Conservation (phyloP, 495 filamentous ascomycete species). For the Tuber melanosporum region DNA sequence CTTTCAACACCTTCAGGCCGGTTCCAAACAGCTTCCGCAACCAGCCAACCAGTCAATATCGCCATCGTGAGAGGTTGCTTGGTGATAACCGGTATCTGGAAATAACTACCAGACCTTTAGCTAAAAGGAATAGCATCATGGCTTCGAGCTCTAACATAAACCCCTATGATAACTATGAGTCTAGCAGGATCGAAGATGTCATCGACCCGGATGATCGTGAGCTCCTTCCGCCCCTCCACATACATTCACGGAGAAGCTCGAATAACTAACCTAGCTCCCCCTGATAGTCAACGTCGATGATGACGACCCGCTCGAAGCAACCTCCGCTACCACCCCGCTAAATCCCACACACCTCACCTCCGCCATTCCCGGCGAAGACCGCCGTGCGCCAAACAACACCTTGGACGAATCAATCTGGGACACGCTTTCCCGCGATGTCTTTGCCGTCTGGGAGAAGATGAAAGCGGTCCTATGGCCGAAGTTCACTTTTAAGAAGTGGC, state of each 20-base stretch:
- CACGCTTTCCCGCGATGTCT: constrained; percentile 79
- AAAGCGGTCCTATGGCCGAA: constrained; percentile 95
- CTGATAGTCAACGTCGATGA: constrained; percentile 69
- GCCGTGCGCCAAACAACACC: constrained; percentile 83
- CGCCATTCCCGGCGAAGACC: constrained; percentile 86
- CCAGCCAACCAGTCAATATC: neutral
- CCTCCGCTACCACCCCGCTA: constrained; percentile 50
- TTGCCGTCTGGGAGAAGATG: constrained; percentile 96
- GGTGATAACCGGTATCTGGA: neutral
- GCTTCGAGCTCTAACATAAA: constrained; percentile 26
- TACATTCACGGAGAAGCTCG: neutral
- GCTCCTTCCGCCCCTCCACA: constrained; percentile 12
- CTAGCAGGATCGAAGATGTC: constrained; percentile 60
- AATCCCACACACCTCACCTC: constrained; percentile 70
- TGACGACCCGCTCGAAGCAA: constrained; percentile 72
- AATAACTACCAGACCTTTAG: constrained; percentile 1
- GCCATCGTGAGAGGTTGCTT: neutral
- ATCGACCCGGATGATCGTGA: constrained; percentile 95
- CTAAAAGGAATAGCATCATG: constrained; percentile 13
- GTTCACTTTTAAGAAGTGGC: constrained; percentile 63
- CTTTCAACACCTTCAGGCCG: constrained; percentile 4
- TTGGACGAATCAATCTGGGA: constrained; percentile 97
- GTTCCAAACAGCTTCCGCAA: neutral
- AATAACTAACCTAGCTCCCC: constrained; percentile 7
- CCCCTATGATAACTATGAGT: constrained; percentile 34